Percentiles rank a stretch among this genome's conserved stretches.
Conservation (phyloP, 2,329 filamentous ascomycete genomes). For the Thermothelomyces thermophilus region DNA sequence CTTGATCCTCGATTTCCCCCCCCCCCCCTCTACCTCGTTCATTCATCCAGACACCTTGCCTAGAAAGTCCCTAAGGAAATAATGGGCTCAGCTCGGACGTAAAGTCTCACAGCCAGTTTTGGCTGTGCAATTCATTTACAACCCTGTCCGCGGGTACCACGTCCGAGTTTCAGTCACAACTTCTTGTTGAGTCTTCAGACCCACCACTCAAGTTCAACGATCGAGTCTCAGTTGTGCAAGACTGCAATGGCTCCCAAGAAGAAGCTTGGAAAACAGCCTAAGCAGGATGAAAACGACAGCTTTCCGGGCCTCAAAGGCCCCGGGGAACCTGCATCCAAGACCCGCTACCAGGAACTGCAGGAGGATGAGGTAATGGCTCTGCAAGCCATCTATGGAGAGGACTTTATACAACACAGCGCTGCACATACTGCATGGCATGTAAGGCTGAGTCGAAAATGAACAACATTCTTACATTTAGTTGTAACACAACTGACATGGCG, state of each 20-base stretch:
- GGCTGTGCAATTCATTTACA: constrained; percentile 38
- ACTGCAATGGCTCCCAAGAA: constrained; percentile 46
- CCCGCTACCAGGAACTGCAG: constrained; percentile 77
- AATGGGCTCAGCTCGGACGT: constrained; percentile 42
- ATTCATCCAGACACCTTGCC: neutral
- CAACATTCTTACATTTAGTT: neutral
- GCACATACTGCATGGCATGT: constrained; percentile 80
- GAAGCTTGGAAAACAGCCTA: constrained; percentile 38
- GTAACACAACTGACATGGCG: constrained; percentile 4
- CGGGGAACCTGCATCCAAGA: constrained; percentile 36
- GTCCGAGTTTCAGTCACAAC: constrained; percentile 8
- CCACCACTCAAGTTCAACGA: neutral
- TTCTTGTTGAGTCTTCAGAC: constrained; percentile 1
- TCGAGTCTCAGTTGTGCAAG: neutral
- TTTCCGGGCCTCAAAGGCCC: constrained; percentile 46
- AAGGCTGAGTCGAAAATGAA: constrained; percentile 19
- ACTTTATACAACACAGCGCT: constrained; percentile 69
- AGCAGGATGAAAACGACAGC: constrained; percentile 39
- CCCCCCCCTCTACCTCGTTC: too few relatives aligned
- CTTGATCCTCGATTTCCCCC: neutral
- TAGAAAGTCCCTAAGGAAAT: neutral
- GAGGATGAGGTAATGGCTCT: constrained; percentile 81
- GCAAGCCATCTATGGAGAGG: constrained; percentile 81
- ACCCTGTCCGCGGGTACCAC: constrained; percentile 27
- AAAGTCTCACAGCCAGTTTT: constrained; percentile 42